Conservation (phyloP, 106 monocot species). For the Xerophyta viscosa region DNA sequence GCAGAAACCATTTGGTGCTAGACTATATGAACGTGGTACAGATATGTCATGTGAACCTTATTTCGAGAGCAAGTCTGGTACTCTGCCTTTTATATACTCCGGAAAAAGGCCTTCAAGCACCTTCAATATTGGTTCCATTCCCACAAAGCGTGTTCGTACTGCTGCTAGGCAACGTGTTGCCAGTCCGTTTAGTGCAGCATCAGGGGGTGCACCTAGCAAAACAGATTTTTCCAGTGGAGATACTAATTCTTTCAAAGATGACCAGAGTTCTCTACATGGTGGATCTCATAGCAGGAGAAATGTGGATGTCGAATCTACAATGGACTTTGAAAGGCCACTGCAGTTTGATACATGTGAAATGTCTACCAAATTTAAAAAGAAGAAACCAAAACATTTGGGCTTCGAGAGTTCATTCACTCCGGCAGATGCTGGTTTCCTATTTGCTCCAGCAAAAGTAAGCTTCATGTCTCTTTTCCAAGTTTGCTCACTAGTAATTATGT, state of each 20-base stretch:
- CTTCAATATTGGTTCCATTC: constrained; percentile 47
- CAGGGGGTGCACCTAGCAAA: constrained; percentile 73
- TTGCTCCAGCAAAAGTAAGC: constrained; percentile 54
- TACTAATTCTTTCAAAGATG: constrained; percentile 79
- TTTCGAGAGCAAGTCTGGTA: constrained; percentile 35
- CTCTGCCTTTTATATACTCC: constrained; percentile 19
- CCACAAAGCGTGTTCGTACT: constrained; percentile 82
- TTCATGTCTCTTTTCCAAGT: constrained; percentile 2
- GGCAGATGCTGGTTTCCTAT: constrained; percentile 35
- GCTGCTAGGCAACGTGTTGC: constrained; percentile 61
- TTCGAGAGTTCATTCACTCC: constrained; percentile 37
- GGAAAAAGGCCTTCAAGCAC: constrained; percentile 55
- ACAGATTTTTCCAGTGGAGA: constrained; percentile 95
- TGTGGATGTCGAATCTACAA: constrained; percentile 72
- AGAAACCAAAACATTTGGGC: constrained; percentile 62
- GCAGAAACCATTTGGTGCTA: constrained; percentile 33
- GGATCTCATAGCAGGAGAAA: constrained; percentile 49
- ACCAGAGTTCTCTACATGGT: constrained; percentile 62
- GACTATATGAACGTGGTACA: constrained; percentile 24
- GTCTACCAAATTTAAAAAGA: constrained; percentile 60
- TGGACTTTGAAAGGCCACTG: constrained; percentile 58
- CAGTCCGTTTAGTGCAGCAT: constrained; percentile 40
- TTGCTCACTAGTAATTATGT: background rate
- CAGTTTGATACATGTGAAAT: constrained; percentile 48
- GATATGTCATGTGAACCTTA: constrained; percentile 42